Base-by-base conservation (phyloP, 2,329 filamentous ascomycete species). In the Aureobasidium sp. region DNA sequence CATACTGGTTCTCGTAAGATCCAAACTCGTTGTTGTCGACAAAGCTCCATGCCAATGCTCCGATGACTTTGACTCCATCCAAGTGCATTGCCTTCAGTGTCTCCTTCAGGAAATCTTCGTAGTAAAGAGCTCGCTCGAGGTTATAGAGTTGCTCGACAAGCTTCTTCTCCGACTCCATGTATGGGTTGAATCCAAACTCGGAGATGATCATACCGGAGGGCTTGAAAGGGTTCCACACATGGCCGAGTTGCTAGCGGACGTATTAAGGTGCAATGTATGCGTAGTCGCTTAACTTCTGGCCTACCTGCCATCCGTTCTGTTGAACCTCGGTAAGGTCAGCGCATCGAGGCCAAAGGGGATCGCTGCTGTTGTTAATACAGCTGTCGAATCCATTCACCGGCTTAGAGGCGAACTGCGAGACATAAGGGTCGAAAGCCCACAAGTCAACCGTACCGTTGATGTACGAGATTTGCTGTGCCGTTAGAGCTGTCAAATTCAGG, bases 151-250 rank as follows among this genome's bases (percentile, higher is more conserved):
- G 81, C 50, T 82, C 81, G 2, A 73, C 63, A 1, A 81, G 69
- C 0, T 69, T 68, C 11, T 72, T 74, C 48, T 78, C 76, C 0
- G 71, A 71, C 66, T 83, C 82, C 12, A 67, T 76, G 52, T 76
- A 81, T 0, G 82, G 70, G 6, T 67, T 64, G 63, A 74, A 70
- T 31, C 72, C 72, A 60, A 74, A 74, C 58, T 74, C 72, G n/a
- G 71, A 68, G 9, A 74, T 66, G 11, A 68, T 67, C n/a, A 74
- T 68, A 24, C 80, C 79, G 0, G 71, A 68, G 39, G 42, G 54
- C 31, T 71, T 76, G 75, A 80, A 87, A 0, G 81, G 85, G 69
- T 85, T 85, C 76, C 79, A 83, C 1, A 87, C 71, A 67, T 85
- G 85, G 65, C 75, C 79, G 5, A 84, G 73, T 64, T 81, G 80